These are phyloP conservation scores for Gonium pectorale DNA, from an alignment of 139 green algal species.

Conservation along the genomic window DNA sequence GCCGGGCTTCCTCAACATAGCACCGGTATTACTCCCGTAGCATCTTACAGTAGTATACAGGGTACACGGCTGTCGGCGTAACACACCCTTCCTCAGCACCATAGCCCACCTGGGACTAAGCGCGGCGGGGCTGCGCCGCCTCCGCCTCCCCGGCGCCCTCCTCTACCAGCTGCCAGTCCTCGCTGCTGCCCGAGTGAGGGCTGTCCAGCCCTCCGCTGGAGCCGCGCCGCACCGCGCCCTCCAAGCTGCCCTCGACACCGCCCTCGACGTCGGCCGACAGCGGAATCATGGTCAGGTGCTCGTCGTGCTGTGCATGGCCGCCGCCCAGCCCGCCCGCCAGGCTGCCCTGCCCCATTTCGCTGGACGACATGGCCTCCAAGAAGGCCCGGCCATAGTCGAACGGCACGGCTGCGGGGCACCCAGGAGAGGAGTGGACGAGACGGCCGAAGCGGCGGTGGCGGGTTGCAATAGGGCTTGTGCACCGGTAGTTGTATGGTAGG, in stretches of 20 bases:
- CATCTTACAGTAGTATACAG: too few relatives aligned
- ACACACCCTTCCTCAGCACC: too few relatives aligned
- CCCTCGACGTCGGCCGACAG: neutral
- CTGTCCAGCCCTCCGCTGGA: neutral
- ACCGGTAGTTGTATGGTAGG: too few relatives aligned
- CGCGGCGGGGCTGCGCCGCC: neutral
- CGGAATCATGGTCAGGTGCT: constrained; percentile 32
- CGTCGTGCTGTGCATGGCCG: neutral
- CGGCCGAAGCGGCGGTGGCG: too few relatives aligned
- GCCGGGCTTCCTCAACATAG: too few relatives aligned
- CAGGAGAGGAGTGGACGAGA: too few relatives aligned
- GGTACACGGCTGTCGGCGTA: too few relatives aligned
- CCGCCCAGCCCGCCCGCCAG: neutral
- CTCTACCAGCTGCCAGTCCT: constrained; percentile 32
- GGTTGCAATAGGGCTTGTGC: too few relatives aligned
- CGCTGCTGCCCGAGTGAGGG: neutral
- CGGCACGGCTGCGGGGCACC: neutral
- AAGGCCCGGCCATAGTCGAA: constrained; percentile 36
- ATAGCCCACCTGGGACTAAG: too few relatives aligned
- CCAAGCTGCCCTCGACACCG: neutral
- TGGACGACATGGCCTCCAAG: constrained; percentile 21
- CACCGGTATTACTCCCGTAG: too few relatives aligned
- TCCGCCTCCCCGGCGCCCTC: constrained; percentile 1
- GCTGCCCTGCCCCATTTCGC: neutral
- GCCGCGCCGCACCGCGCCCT: too few relatives aligned